Conservation (phyloP, 208 protist genomes). For the Phytomonas sp. region DNA sequence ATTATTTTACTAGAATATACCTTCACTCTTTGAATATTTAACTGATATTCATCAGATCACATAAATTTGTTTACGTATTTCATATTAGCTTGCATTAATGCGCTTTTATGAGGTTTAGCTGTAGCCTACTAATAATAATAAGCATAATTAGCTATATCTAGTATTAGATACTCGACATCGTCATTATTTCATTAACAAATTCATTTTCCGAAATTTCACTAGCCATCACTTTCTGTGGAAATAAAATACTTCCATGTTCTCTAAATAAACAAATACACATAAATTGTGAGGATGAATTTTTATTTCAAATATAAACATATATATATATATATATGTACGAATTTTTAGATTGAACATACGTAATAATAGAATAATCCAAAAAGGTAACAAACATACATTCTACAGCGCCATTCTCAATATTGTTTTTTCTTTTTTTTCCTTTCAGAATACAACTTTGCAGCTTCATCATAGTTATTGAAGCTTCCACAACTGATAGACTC, state of each 20-base stretch:
- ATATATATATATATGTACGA: conserved; percentile 4
- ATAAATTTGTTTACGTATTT: background rate
- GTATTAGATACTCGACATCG: background rate
- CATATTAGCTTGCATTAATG: background rate
- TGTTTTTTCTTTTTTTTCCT: conserved; percentile 17
- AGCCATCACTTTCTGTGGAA: background rate
- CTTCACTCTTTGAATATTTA: background rate
- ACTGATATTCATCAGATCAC: background rate
- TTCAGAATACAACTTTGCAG: conserved; percentile 15
- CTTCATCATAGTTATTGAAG: conserved; percentile 49
- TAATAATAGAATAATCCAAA: conserved; percentile 2
- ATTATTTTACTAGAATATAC: conserved; percentile 4
- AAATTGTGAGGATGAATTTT: conserved; percentile 4
- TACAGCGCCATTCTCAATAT: conserved; percentile 1
- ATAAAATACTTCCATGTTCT: background rate
- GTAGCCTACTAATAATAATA: background rate
- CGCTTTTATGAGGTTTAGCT: background rate
- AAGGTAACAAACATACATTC: conserved; percentile 6
- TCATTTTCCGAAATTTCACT: background rate
- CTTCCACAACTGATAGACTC: conserved; percentile 57
- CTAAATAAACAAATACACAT: background rate
- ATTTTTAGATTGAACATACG: conserved; percentile 7
- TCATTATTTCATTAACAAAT: background rate
- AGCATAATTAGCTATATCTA: background rate
- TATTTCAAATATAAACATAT: conserved; percentile 6